These are phyloP conservation scores for Meredithiella fracta DNA, from an alignment of 2,329 filamentous ascomycete genomes.

Conservation along the genomic window DNA sequence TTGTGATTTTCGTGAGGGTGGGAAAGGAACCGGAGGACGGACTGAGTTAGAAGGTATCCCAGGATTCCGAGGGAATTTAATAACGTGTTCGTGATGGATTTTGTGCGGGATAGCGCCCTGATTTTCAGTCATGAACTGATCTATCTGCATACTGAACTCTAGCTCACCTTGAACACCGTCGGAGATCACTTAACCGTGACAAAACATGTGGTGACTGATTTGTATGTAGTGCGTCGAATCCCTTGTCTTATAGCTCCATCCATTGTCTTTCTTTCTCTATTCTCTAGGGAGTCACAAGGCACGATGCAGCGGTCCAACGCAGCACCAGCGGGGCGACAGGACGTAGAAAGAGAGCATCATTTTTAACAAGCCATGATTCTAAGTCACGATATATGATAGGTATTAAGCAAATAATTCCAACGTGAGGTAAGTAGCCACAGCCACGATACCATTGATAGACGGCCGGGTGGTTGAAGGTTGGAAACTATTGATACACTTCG, in stretches of 20 bases:
- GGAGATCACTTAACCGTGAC: too few relatives aligned
- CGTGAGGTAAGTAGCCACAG: background rate
- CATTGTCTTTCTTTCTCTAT: too few relatives aligned
- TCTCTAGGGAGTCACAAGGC: too few relatives aligned
- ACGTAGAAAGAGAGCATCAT: background rate
- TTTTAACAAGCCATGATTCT: background rate
- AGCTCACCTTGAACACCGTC: too few relatives aligned
- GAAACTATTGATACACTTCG: background rate
- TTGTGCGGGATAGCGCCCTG: background rate
- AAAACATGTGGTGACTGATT: background rate
- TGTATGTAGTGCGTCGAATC: background rate
- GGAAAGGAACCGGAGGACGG: background rate
- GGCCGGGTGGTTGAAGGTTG: background rate
- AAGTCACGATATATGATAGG: background rate
- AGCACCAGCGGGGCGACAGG: background rate
- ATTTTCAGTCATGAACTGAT: background rate
- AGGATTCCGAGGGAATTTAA: background rate
- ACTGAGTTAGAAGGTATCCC: background rate
- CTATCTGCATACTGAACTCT: background rate
- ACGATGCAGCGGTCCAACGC: too few relatives aligned
- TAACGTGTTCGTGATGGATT: background rate
- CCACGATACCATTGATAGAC: background rate
- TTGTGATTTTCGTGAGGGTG: background rate
- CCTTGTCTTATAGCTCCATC: background rate
- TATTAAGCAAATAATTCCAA: background rate